These are phyloP conservation scores for Fusarium oligoseptatum DNA, from an alignment of 2,329 filamentous ascomycete genomes.

Conservation along the genomic window DNA sequence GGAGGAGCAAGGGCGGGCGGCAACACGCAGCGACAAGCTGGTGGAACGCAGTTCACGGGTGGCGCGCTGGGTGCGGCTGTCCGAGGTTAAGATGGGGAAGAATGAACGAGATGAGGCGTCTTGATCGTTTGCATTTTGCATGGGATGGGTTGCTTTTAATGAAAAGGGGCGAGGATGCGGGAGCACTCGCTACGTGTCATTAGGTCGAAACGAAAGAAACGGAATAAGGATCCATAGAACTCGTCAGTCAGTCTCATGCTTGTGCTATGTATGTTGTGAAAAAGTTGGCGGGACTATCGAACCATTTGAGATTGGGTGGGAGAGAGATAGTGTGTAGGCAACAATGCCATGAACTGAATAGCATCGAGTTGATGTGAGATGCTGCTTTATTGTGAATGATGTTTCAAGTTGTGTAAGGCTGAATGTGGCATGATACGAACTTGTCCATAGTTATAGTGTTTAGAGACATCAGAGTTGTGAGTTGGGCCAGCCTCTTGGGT, in stretches of 20 bases:
- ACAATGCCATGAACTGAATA: background rate
- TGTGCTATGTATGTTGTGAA: constrained; percentile 31
- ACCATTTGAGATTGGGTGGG: background rate
- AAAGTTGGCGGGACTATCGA: constrained; percentile 19
- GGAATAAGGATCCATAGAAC: constrained; percentile 50
- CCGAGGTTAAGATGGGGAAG: constrained; percentile 62
- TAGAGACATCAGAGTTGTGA: background rate
- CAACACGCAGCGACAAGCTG: constrained; percentile 74
- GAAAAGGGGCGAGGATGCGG: constrained; percentile 51
- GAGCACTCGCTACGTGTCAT: constrained; percentile 51
- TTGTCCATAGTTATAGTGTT: background rate
- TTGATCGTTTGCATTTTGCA: constrained; percentile 52
- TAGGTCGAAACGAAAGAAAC: constrained; percentile 46
- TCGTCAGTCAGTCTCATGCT: constrained; percentile 42
- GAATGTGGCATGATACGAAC: background rate
- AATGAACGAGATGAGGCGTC: constrained; percentile 51
- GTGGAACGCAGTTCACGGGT: constrained; percentile 84
- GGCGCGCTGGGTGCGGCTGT: constrained; percentile 81
- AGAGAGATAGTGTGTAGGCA: background rate
- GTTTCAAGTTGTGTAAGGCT: background rate
- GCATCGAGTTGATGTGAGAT: background rate
- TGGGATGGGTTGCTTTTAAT: constrained; percentile 53
- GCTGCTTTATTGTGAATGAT: background rate
- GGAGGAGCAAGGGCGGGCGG: constrained; percentile 71
- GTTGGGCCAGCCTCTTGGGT: background rate